Percentiles rank a stretch among this genome's conserved stretches.
These are phyloP conservation scores for Talaromyces sp. DNA, from an alignment of 2,329 filamentous ascomycete species.

Conservation along the genomic window DNA sequence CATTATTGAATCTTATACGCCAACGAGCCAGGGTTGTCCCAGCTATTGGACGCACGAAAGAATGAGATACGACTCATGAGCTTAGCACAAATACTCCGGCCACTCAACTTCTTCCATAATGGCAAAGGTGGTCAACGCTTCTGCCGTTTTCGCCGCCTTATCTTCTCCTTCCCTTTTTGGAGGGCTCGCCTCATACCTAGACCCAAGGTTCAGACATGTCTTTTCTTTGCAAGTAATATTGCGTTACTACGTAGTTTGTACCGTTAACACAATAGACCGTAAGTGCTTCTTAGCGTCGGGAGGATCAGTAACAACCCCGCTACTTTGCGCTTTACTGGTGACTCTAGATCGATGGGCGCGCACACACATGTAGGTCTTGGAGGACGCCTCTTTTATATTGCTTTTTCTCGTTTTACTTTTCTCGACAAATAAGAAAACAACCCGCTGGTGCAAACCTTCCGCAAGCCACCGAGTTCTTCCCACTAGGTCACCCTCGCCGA, in stretches of 20 bases:
- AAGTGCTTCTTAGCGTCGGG: background rate
- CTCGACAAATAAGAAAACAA: background rate
- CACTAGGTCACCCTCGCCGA: too few species aligned
- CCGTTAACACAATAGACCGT: background rate
- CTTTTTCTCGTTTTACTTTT: background rate
- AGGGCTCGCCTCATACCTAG: background rate
- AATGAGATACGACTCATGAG: background rate
- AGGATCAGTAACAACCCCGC: background rate
- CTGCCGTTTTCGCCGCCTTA: background rate
- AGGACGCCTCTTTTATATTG: background rate
- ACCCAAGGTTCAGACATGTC: too few species aligned
- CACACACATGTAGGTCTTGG: background rate
- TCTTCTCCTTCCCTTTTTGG: too few species aligned
- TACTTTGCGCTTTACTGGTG: background rate
- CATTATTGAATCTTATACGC: conserved; percentile 41
- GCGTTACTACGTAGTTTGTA: background rate
- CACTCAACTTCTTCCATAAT: background rate
- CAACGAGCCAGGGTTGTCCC: conserved; percentile 33
- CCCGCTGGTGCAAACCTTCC: background rate
- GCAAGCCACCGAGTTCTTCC: background rate
- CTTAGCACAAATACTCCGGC: background rate
- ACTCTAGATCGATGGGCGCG: background rate
- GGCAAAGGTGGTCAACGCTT: background rate
- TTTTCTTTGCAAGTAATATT: too few species aligned
- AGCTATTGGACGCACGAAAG: background rate